Base-by-base conservation (phyloP, 805 yeast genomes). In the Wickerhamomyces pijperi region DNA sequence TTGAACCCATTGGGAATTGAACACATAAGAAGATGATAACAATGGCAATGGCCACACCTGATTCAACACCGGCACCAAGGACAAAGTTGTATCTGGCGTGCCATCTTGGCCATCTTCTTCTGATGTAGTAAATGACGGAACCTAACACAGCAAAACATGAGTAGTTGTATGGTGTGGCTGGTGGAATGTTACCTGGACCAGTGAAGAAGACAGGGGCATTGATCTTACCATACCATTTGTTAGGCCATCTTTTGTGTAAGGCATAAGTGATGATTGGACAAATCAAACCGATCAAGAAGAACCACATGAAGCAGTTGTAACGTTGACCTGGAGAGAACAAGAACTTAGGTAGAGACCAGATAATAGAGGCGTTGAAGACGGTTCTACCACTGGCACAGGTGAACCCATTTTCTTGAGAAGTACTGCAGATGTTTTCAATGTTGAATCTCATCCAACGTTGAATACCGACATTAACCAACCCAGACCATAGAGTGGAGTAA, bases 131-230 rank as follows among this genome's bases (percentile, higher is more conserved):
- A 54, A 74, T 64, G 23, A 61, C 46, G 40, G 59, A 67, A 8
- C 76, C 68, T 39, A 70, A 48, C 3, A 60, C 56, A 37, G 74
- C 63, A 29, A 74, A 76, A 19, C 73, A 67, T 2, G 78, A 69
- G 56, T 76, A 78, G 54, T 76, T 78, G 55, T 77, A 78, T 21
- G 82, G 76, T 4, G 86, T 77, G 31, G 83, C 80, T 33, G 90
- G 88, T 14, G 90, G 88, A 48, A 79, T 74, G 47, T 67, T 65
- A 35, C 78, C 78, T n/a, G 72, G 58, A 6, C 74, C 70, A 16
- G 69, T 63, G 49, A 82, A 69, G 39, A 84, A 78, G 11, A 79
- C 77, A 0, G 87, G 84, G 2, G 78, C 72, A 41, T 72, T 74
- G 42, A 74, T 63, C 43, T 65, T 61, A 19, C 59, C 59, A 31